Percentiles rank a stretch among this genome's conserved stretches.
These are phyloP conservation scores for Papiliotrema nemorosa DNA, from an alignment of 1,284 basidiomycete species.

Conservation along the genomic window DNA sequence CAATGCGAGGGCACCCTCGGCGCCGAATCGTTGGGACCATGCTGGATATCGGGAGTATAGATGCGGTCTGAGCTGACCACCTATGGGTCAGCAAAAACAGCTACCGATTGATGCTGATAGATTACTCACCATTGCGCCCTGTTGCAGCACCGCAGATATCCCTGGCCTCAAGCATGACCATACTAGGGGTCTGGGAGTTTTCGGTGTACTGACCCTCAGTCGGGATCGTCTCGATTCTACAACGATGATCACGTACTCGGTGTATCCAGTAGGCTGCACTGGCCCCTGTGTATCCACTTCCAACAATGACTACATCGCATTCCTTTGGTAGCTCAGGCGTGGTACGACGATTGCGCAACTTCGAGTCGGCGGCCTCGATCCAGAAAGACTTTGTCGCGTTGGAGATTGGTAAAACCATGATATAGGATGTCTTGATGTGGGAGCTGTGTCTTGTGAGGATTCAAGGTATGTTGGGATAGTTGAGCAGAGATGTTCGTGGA, in stretches of 20 bases:
- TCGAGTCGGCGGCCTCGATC: slow-evolving; percentile 16
- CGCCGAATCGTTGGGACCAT: slow-evolving; percentile 17
- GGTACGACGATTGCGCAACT: slow-evolving; percentile 15
- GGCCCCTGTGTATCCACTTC: slow-evolving; percentile 13
- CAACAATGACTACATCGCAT: slow-evolving; percentile 22
- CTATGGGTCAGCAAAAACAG: slow-evolving; percentile 7
- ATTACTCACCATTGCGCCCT: slow-evolving; percentile 30
- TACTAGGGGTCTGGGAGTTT: slow-evolving; percentile 3
- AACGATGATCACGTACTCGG: slow-evolving; percentile 12
- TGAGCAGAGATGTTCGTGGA: too few species aligned
- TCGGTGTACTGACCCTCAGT: neutral
- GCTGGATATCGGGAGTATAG: slow-evolving; percentile 19
- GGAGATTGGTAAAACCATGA: slow-evolving; percentile 13
- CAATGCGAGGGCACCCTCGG: slow-evolving; percentile 13
- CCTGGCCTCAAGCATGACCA: slow-evolving; percentile 36
- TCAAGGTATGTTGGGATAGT: too few species aligned
- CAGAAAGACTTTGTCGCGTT: slow-evolving; percentile 16
- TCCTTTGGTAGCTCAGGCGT: slow-evolving; percentile 13
- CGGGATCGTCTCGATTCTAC: too few species aligned
- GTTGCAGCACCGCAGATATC: slow-evolving; percentile 32
- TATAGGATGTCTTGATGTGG: neutral
- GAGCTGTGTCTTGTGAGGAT: too few species aligned
- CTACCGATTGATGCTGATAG: neutral
- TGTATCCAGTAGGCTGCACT: slow-evolving; percentile 11
- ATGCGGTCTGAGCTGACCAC: slow-evolving; percentile 25